Evolutionary conservation across 2,329 filamentous ascomycete genomes (phyloP).

Genomic region (Penicillium sp.): DNA sequence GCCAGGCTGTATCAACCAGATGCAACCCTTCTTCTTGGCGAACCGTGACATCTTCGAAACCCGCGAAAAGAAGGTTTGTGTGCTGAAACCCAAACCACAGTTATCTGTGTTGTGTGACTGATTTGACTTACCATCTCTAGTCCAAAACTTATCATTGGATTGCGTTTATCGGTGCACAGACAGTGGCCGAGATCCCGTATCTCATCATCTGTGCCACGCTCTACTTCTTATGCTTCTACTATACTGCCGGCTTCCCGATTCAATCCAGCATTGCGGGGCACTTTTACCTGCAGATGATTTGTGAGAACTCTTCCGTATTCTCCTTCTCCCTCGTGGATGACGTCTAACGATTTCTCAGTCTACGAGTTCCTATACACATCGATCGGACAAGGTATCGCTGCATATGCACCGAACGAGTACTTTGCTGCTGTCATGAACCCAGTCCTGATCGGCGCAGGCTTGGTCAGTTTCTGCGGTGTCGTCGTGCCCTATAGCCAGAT

Average conservation of each 20-base stretch:
- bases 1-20: conserved; percentile 59
- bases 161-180: conserved; percentile 58
- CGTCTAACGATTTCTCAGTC: conserved; percentile 28
- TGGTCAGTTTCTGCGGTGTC: conserved; percentile 44
- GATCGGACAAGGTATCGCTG: conserved; percentile 54
- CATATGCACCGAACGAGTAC: conserved; percentile 62
- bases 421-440: conserved; percentile 62
- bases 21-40: conserved; percentile 61
- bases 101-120: background rate
- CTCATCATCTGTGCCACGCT: conserved; percentile 48
- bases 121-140: conserved; percentile 11
- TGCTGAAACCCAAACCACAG: background rate
- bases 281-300: conserved; percentile 44
- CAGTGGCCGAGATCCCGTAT: conserved; percentile 51
- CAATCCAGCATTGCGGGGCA: conserved; percentile 37
- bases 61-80: conserved; percentile 55
- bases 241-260: conserved; percentile 52
- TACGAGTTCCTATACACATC: conserved; percentile 48
- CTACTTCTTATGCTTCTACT: conserved; percentile 60
- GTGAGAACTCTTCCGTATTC: conserved; percentile 19
- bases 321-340: background rate
- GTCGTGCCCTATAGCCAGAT: conserved; percentile 41
- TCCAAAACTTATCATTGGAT: conserved; percentile 63
- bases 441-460: conserved; percentile 51
- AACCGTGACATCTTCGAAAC: conserved; percentile 60